Base-by-base conservation (phyloP, 2,329 filamentous ascomycete genomes). In the Penicillium expansum region DNA sequence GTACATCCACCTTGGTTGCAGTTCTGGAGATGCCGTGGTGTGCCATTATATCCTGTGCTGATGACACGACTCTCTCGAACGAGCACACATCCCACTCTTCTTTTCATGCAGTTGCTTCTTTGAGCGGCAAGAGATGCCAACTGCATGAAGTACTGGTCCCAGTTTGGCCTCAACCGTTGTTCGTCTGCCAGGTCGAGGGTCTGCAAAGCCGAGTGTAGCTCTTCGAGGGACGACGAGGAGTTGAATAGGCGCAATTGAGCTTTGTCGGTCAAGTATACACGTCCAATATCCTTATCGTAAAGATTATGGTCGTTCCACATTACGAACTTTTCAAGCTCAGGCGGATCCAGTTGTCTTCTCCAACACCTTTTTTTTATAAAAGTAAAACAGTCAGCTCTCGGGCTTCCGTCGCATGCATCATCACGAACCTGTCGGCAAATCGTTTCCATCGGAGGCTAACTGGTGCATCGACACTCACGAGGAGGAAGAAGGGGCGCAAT, bases 141-240 rank as follows among this genome's bases (percentile, higher is more conserved):
- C 39, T 90, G 86, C 94, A 99, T 99, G 72, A 99, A 99, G 78
- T 99, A 99, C 68, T 90, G 87, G 75, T 99, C 94, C 94, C 94
- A 99, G 48, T 85, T 87, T 0, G 94, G 94, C 1, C 94, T 86
- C 35, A 99, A 81, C 2, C 94, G 88, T 66, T 89, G 84, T 33
- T 88, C 83, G 68, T 94, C 87, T 1, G 88, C 82, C 27, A 99
- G 83, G 71, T 96, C 85, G 8, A 97, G 82, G 45, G 85, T 83
- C 48, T 83, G 81, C 1, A 99, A 83, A 9, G 89, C 87, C 4
- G 82, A 79, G 72, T 91, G 86, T 6, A 97, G 82, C 63, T 88
- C 83, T 10, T 85, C 78, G 1, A 96, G 76, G 27, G 87, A 88
- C 16, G 84, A 81, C 0, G 90, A 89, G 3, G 89, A 88, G 79